These are phyloP conservation scores for Penicillium janthinellum DNA, from an alignment of 2,329 filamentous ascomycete species.

Conservation along the genomic window DNA sequence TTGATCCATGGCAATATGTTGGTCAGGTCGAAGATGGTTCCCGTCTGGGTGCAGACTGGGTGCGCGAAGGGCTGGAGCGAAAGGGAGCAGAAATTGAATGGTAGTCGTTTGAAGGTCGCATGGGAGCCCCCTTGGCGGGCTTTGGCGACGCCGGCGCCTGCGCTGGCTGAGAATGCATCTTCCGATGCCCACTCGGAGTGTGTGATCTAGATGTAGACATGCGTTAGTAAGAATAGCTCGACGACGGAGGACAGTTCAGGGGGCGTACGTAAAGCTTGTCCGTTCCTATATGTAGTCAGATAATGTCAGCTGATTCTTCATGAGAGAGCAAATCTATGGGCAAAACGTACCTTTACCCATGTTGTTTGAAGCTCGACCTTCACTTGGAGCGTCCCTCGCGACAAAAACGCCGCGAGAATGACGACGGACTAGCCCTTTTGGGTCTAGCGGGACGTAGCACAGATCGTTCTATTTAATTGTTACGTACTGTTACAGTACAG, in stretches of 20 bases:
- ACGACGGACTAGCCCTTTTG: constrained; percentile 21
- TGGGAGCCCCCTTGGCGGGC: constrained; percentile 54
- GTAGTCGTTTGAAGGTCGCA: constrained; percentile 79
- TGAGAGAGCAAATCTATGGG: constrained; percentile 7
- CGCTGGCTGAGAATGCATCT: constrained; percentile 83
- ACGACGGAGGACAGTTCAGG: not conserved
- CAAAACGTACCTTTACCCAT: constrained; percentile 34
- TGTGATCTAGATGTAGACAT: constrained; percentile 65
- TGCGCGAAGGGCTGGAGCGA: constrained; percentile 94
- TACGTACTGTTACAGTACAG: not conserved
- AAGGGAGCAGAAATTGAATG: constrained; percentile 97
- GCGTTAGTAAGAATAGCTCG: constrained; percentile 18
- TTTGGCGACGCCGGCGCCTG: constrained; percentile 65
- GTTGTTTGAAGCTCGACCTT: constrained; percentile 16
- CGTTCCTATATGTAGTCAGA: constrained; percentile 40
- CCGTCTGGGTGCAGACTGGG: constrained; percentile 84
- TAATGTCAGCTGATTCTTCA: not conserved
- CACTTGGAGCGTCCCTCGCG: constrained; percentile 4
- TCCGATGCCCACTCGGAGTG: constrained; percentile 96
- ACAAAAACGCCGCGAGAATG: constrained; percentile 18
- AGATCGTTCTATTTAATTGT: not conserved
- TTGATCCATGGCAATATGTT: constrained; percentile 93
- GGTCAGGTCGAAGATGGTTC: constrained; percentile 92
- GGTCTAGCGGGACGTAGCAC: constrained; percentile 4
- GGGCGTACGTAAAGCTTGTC: constrained; percentile 53